Conservation (phyloP, 768 basidiomycete genomes). For the Inosperma sp. region DNA sequence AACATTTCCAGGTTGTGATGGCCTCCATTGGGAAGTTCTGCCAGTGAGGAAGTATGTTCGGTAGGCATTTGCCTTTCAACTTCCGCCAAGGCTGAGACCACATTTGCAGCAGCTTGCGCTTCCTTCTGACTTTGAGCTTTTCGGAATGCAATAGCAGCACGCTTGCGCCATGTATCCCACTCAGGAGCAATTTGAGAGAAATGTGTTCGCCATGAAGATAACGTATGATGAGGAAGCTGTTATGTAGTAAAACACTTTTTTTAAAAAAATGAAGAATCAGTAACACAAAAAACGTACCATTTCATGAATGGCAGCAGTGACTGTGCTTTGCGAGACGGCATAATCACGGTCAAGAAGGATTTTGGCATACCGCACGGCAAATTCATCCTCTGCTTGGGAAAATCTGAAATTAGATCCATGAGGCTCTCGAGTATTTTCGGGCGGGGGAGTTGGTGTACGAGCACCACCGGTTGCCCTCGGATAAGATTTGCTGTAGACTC, state of each 20-base stretch:
- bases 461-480: constrained; percentile 3
- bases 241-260: constrained; percentile 1
- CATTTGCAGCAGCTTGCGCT: constrained; percentile 9
- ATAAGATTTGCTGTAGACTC: neutral
- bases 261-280: neutral
- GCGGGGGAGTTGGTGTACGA: constrained; percentile 10
- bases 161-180: constrained; percentile 45
- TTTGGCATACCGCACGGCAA: constrained; percentile 40
- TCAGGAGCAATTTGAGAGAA: constrained; percentile 29
- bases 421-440: constrained; percentile 3
- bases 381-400: constrained; percentile 49
- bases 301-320: constrained; percentile 37
- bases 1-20: neutral
- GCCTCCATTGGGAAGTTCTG: neutral
- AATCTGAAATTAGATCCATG: constrained; percentile 38
- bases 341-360: constrained; percentile 47
- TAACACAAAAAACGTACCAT: constrained; percentile 40
- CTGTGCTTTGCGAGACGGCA: constrained; percentile 32
- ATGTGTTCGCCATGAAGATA: constrained; percentile 47
- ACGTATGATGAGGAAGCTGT: constrained; percentile 59
- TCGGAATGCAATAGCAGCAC: constrained; percentile 46
- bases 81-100: neutral
- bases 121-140: constrained; percentile 32
- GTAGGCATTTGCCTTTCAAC: constrained; percentile 10
- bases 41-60: neutral